These are phyloP conservation scores for Suhomyces kilbournensis DNA, from an alignment of 805 yeast species.

Conservation along the genomic window DNA sequence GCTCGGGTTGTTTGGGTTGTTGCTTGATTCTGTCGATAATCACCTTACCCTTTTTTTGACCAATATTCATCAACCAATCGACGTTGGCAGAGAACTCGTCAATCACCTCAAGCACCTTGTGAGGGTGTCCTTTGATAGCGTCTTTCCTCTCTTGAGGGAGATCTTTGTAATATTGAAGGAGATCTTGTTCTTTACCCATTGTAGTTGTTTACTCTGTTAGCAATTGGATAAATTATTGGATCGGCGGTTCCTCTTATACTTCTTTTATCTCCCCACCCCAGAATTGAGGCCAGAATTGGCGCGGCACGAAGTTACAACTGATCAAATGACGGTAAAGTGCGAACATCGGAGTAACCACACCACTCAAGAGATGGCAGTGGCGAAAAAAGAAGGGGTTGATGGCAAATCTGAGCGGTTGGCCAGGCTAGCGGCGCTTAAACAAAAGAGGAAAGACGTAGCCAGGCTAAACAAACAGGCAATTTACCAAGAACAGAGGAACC, in stretches of 20 bases:
- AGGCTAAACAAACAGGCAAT: slow-evolving; percentile 17
- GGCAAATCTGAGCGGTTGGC: slow-evolving; percentile 5
- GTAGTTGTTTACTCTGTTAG: not conserved
- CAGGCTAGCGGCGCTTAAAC: slow-evolving; percentile 13
- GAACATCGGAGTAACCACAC: not conserved
- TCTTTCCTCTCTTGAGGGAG: slow-evolving; percentile 22
- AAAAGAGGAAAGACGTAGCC: slow-evolving; percentile 14
- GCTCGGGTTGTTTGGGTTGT: slow-evolving; percentile 16
- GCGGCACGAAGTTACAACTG: not conserved
- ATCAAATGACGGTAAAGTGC: not conserved
- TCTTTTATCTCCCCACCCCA: not conserved
- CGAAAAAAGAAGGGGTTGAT: not conserved
- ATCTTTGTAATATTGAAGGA: slow-evolving; percentile 20
- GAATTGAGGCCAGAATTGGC: not conserved
- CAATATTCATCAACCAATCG: slow-evolving; percentile 30
- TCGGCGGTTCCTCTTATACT: not conserved
- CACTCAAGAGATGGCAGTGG: not conserved
- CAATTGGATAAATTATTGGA: not conserved
- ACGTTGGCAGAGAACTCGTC: slow-evolving; percentile 20
- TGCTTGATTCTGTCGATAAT: slow-evolving; percentile 22
- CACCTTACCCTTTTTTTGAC: slow-evolving; percentile 26
- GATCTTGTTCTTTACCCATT: slow-evolving; percentile 21
- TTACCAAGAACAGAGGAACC: slow-evolving; percentile 13
- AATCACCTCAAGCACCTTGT: slow-evolving; percentile 26
- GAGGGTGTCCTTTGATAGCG: slow-evolving; percentile 27